Evolutionary conservation across 2,329 filamentous ascomycete species (phyloP).

Genomic region (Coleophoma cylindrospora): DNA sequence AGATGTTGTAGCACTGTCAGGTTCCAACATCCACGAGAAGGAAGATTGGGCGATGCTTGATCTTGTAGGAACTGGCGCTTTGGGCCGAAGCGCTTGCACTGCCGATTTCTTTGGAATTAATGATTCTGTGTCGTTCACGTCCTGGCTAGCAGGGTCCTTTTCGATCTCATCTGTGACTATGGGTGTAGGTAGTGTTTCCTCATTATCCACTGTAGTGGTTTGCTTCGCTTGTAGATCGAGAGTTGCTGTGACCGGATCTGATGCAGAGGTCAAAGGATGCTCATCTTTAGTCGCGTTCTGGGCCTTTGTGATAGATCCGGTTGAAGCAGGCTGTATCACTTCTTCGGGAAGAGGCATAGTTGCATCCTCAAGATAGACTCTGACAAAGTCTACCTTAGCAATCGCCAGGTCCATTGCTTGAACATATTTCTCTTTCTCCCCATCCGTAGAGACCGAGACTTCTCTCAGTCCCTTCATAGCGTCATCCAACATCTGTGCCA

Average conservation of each 20-base stretch:
- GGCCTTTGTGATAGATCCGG: not conserved
- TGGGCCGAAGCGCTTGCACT: slow-evolving; percentile 9
- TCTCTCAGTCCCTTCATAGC: slow-evolving; percentile 59
- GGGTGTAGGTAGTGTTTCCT: not conserved
- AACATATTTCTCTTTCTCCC: slow-evolving; percentile 35
- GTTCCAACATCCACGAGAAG: slow-evolving; percentile 75
- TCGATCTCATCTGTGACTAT: not conserved
- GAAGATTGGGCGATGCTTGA: slow-evolving; percentile 68
- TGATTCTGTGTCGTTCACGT: not conserved
- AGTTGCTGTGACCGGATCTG: not conserved
- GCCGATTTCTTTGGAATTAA: not conserved
- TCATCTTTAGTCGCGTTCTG: too few relatives aligned
- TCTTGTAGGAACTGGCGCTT: slow-evolving; percentile 49
- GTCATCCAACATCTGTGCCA: slow-evolving; percentile 65
- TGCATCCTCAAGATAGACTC: slow-evolving; percentile 54
- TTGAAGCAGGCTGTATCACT: slow-evolving; percentile 3
- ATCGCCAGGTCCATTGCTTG: slow-evolving; percentile 53
- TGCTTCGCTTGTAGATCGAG: not conserved
- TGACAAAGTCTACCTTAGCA: slow-evolving; percentile 62
- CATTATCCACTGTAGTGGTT: not conserved
- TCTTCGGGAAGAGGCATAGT: slow-evolving; percentile 42
- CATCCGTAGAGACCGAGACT: slow-evolving; percentile 45
- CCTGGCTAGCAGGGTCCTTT: not conserved
- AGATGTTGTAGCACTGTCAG: slow-evolving; percentile 17
- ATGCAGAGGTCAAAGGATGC: not conserved